Base-by-base conservation (phyloP, 1,284 basidiomycete species). In the Phellopilus nigrolimitatus region DNA sequence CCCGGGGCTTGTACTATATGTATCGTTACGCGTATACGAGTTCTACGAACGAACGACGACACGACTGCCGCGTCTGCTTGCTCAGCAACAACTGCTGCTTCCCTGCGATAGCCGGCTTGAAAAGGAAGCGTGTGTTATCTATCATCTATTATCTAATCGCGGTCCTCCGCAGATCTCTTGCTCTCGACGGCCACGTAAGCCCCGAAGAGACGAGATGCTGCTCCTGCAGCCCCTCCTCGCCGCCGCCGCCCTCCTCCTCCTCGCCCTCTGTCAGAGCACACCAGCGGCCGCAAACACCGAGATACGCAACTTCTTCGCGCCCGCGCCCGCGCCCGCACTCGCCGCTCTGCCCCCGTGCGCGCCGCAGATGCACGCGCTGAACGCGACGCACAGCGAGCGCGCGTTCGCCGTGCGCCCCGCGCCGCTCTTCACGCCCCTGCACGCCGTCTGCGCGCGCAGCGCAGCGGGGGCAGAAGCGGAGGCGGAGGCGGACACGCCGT, bases 271-370 rank as follows among this genome's bases (percentile, higher is more conserved):
- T 37, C n/a, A n/a, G n/a, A n/a, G n/a, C n/a, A n/a, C n/a, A n/a
- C n/a, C 9, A 10, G 51, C 31, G n/a, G 24, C 37, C 43, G 80
- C 72, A 17, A 84, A 86, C 64, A 86, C 83, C 27, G 82, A 86
- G 65, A 84, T 85, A 52, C 64, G 78, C 60, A 81, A 80, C 62
- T 82, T 85, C 60, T 64, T 63, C 22, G 68, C 70, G 25, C 60
- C 62, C 17, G 58, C 64, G 22, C 55, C 59, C 28, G 47, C 54
- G 22, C 46, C 61, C 24, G 54, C 57, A 9, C 54, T 59, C 22
- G 36, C 49, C 36, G 68, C 40, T 51, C 64, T 17, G 37, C 53
- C 17, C 33, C 55, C 13, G 57, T 13, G 12, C 9, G 34, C 17
- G 37, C 9, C 24, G 46, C 13, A 21, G n/a, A 19, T 22, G 21